Percentiles rank a stretch among this genome's conserved stretches.
Evolutionary conservation across 495 filamentous ascomycete genomes (phyloP).

Genomic region (Penicillium lividum): DNA sequence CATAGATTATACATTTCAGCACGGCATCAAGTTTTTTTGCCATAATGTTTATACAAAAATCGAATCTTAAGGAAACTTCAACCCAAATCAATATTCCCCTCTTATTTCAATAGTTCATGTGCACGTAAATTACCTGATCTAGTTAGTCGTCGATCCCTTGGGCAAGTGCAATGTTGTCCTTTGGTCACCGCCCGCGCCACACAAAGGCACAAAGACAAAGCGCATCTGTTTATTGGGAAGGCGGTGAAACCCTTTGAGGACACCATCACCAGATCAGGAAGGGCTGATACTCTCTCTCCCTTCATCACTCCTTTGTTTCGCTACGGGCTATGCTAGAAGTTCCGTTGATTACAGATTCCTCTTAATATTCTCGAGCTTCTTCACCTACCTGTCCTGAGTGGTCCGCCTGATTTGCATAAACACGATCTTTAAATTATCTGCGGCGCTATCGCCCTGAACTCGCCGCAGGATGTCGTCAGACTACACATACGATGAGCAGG

Average conservation of each 20-base stretch:
- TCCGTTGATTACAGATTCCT: slow-evolving; percentile 17
- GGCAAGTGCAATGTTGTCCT: slow-evolving; percentile 6
- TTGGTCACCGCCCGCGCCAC: slow-evolving; percentile 22
- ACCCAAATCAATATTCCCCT: neutral
- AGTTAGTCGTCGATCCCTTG: neutral
- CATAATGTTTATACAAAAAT: slow-evolving; percentile 10
- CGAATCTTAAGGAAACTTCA: neutral
- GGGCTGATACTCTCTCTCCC: slow-evolving; percentile 29
- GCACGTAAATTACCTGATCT: neutral
- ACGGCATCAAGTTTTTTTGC: slow-evolving; percentile 5
- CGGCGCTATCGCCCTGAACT: slow-evolving; percentile 43
- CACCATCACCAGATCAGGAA: slow-evolving; percentile 38
- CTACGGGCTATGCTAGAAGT: slow-evolving; percentile 25
- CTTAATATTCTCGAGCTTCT: slow-evolving; percentile 5
- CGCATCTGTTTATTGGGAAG: slow-evolving; percentile 12
- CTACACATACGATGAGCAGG: slow-evolving; percentile 97
- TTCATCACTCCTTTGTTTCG: slow-evolving; percentile 31
- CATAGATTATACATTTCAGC: slow-evolving; percentile 10
- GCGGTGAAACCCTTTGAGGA: slow-evolving; percentile 29
- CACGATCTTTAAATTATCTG: slow-evolving; percentile 33
- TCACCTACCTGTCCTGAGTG: slow-evolving; percentile 7
- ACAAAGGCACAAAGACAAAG: slow-evolving; percentile 12
- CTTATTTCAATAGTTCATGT: neutral
- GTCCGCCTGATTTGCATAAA: slow-evolving; percentile 16
- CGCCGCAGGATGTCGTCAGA: slow-evolving; percentile 81